Base-by-base conservation (phyloP, 2,329 filamentous ascomycete genomes). In the Cephalotrichum gorgonifer region DNA sequence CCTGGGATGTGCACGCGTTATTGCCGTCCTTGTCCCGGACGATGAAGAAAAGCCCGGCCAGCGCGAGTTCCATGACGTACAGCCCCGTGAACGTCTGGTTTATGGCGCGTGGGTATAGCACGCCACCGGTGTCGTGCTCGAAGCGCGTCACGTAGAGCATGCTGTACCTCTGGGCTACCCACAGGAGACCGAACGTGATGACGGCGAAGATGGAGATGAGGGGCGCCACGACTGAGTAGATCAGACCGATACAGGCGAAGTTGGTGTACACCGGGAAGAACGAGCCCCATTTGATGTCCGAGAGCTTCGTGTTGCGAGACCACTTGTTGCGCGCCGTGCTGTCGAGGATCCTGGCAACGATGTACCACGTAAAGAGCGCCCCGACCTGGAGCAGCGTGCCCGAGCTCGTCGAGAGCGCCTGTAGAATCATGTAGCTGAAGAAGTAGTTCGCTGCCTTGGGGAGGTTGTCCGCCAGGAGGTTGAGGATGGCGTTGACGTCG, bases 261-360 rank as follows among this genome's bases (percentile, higher is more conserved):
- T 95, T 96, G 49, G 93, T 96, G 65, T 97, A 98, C 0, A 95
- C 83, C 0, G 93, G 93, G 64, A 97, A 98, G 70, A 94, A 91
- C 0, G 83, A 83, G 8, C 93, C 93, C 93, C 94, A 98, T 49
- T 82, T 80, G 54, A 97, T 82, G 45, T 79, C 78, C 28, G 80
- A 81, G 30, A 97, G 73, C 15, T 75, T 81, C 8, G 88, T 91
- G 58, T 95, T 90, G 48, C 93, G 79, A 6, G 72, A 75, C 81
- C 91, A 97, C 66, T 97, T 97, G 61, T 84, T 79, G 3, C 80
- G 72, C 0, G 80, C 78, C 2, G 93, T 98, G 48, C 76, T 90
- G 66, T 97, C 93, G 41, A 94, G 64, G 0, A 96, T 75, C 1
- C 83, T 86, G 2, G 86, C 85, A 43, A 95, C 64, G 22, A 97